Percentiles rank a stretch among this genome's conserved stretches.
Conservation (phyloP, 192 early-diverging fungal genomes). For the Gryganskiella cystojenkinii region DNA sequence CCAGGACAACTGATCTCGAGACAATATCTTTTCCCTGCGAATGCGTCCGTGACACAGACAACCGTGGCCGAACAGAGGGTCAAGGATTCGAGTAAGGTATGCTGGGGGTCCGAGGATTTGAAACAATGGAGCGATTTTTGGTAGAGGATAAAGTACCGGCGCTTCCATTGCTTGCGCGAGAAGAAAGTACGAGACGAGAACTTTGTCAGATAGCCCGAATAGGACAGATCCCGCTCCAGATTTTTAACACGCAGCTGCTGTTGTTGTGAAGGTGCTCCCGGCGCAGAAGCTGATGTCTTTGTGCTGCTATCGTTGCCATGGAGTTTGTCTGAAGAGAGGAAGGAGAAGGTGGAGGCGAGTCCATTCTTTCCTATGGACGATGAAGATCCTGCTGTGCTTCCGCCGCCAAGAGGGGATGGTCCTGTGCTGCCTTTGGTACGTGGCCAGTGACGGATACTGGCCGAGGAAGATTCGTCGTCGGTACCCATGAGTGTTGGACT, state of each 20-base stretch:
- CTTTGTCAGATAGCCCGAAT: conserved; percentile 52
- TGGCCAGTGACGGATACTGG: conserved; percentile 35
- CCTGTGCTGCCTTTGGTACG: conserved; percentile 34
- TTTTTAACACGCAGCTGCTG: conserved; percentile 39
- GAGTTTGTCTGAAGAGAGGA: conserved; percentile 15
- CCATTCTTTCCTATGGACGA: background rate
- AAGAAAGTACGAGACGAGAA: conserved; percentile 47
- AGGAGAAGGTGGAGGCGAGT: conserved; percentile 15
- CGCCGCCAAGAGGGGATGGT: conserved; percentile 34
- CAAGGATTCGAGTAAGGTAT: conserved; percentile 44
- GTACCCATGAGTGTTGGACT: conserved; percentile 21
- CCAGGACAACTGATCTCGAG: conserved; percentile 47
- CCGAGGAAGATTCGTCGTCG: conserved; percentile 47
- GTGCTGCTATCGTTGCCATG: background rate
- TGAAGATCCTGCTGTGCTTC: conserved; percentile 13
- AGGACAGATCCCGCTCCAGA: conserved; percentile 30
- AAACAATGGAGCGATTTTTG: conserved; percentile 55
- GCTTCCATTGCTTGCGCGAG: conserved; percentile 56
- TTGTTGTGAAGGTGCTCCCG: too few species aligned
- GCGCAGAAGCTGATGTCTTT: conserved; percentile 5
- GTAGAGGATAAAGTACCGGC: conserved; percentile 52
- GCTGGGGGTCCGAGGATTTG: conserved; percentile 50
- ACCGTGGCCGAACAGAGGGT: conserved; percentile 39
- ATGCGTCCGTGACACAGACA: conserved; percentile 55
- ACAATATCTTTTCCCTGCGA: conserved; percentile 49